A percentile compares a stretch with the other conserved stretches of the same genome.
These are phyloP conservation scores for Metschnikowia continentalis DNA, from an alignment of 805 yeast species.

Conservation along the genomic window DNA sequence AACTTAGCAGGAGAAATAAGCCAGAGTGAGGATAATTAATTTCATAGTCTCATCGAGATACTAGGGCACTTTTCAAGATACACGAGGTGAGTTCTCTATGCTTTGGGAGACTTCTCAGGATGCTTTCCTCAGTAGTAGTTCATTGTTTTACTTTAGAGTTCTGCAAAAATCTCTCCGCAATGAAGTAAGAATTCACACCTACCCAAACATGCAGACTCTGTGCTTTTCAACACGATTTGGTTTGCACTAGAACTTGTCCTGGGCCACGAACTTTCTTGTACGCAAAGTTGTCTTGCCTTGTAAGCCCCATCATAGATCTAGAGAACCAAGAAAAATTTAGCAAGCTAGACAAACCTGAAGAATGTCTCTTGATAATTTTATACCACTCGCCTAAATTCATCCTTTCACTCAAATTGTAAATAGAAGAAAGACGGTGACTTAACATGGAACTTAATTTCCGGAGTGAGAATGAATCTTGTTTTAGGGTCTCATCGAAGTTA, in stretches of 20 bases:
- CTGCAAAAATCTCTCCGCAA: background rate
- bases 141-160: background rate
- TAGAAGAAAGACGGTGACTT: background rate
- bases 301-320: background rate
- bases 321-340: background rate
- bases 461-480: background rate
- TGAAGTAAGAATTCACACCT: background rate
- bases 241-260: conserved; percentile 3
- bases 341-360: background rate
- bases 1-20: background rate
- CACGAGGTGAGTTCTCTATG: background rate
- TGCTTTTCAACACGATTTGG: background rate
- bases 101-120: background rate
- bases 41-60: background rate
- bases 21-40: background rate
- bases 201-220: background rate
- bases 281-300: no score
- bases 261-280: conserved; percentile 1
- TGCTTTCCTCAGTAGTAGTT: background rate
- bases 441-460: background rate
- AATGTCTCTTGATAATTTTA: background rate
- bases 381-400: background rate
- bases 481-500: background rate
- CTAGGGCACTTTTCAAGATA: background rate
- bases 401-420: background rate